These are phyloP conservation scores for Gelatoporia subvermispora DNA, from an alignment of 768 basidiomycete genomes.

Conservation along the genomic window DNA sequence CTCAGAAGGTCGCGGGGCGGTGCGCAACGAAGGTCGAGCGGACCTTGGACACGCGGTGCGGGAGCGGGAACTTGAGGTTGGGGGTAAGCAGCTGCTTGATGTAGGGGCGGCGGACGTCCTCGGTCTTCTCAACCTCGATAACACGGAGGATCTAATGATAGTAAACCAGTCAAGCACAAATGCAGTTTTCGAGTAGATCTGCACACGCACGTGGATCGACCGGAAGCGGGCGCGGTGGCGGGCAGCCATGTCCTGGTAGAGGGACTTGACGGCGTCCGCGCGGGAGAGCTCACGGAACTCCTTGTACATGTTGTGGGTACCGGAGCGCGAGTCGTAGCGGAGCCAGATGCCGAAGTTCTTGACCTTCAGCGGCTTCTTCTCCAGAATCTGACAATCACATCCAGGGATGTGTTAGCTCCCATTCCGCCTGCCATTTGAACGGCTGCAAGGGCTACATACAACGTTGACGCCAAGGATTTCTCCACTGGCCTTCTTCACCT, in stretches of 20 bases:
- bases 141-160: conserved; percentile 92
- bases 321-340: conserved; percentile 98
- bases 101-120: conserved; percentile 92
- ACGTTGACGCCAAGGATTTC: conserved; percentile 98
- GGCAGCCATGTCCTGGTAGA: conserved; percentile 99
- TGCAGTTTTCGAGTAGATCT: background rate
- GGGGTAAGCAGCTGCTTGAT: conserved; percentile 94
- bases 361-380: conserved; percentile 96
- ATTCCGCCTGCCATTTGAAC: conserved; percentile 86
- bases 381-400: conserved; percentile 70
- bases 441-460: conserved; percentile 73
- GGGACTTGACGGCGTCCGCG: conserved; percentile 89
- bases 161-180: background rate
- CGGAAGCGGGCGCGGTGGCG: conserved; percentile 99
- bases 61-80: conserved; percentile 94
- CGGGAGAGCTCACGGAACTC: conserved; percentile 95
- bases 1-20: conserved; percentile 71
- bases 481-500: conserved; percentile 99
- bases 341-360: conserved; percentile 99
- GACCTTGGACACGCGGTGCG: conserved; percentile 78
- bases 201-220: conserved; percentile 81
- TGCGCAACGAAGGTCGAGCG: conserved; percentile 77
- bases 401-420: conserved; percentile 34
- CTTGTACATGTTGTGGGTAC: conserved; percentile 99
- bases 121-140: conserved; percentile 89